Percentiles rank a stretch among this genome's conserved stretches.
phyloP scores from a whole-genome alignment of 495 filamentous ascomycete species.

The Astrocystis sublimbata region DNA sequence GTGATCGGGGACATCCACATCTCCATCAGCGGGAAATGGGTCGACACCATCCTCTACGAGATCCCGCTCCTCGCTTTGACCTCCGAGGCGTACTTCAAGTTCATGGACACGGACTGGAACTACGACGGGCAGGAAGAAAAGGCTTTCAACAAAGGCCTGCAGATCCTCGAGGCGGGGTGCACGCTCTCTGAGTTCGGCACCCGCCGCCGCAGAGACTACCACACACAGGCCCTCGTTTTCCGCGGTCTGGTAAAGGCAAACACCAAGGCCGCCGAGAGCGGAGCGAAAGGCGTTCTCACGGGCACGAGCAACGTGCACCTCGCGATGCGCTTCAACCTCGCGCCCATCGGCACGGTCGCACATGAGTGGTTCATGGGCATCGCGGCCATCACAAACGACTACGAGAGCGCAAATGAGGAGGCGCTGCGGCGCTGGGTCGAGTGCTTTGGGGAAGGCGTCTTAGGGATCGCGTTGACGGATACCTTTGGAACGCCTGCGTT shows the following conservation, averaged over 20 bases:
- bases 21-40: conserved; percentile 76
- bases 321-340: conserved; percentile 82
- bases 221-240: conserved; percentile 90
- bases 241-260: conserved; percentile 74
- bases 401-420: conserved; percentile 76
- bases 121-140: conserved; percentile 82
- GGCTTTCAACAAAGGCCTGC: conserved; percentile 73
- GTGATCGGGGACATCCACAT: conserved; percentile 76
- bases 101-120: conserved; percentile 86
- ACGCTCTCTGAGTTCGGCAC: conserved; percentile 93
- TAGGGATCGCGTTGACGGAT: conserved; percentile 94
- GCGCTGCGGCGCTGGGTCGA: conserved; percentile 84
- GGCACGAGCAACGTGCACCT: conserved; percentile 98
- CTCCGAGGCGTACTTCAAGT: conserved; percentile 96
- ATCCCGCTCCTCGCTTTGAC: conserved; percentile 90
- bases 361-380: conserved; percentile 99
- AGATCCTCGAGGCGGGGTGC: conserved; percentile 78
- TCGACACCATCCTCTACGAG: conserved; percentile 96
- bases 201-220: conserved; percentile 83
- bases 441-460: conserved; percentile 87
- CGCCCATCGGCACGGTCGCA: conserved; percentile 88
- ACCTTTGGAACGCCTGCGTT: conserved; percentile 95
- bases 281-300: conserved; percentile 67
- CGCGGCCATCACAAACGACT: conserved; percentile 86
- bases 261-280: conserved; percentile 61